Percentiles rank a stretch among this genome's conserved stretches.
Evolutionary conservation across 352 stramenopile genomes (phyloP).

Genomic region (Phytophthora melonis): DNA sequence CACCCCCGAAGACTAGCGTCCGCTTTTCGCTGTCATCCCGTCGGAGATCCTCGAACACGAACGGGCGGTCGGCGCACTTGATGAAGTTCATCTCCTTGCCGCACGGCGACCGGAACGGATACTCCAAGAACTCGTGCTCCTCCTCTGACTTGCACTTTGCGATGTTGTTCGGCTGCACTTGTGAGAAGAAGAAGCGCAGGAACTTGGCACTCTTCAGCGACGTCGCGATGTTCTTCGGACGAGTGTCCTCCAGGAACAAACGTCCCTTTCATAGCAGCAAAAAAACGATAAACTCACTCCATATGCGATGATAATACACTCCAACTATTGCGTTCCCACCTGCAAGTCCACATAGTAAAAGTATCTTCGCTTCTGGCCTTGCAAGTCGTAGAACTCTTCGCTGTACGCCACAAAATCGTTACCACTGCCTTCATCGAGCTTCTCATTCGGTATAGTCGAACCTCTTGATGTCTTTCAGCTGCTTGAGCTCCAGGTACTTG

Average conservation of each 20-base stretch:
- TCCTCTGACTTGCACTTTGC: slow-evolving; percentile 27
- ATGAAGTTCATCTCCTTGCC: slow-evolving; percentile 91
- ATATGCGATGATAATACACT: too few relatives aligned
- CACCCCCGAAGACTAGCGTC: slow-evolving; percentile 67
- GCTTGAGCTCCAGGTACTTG: slow-evolving; percentile 80
- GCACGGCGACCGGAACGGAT: slow-evolving; percentile 77
- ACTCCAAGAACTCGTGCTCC: slow-evolving; percentile 63
- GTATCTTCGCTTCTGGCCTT: slow-evolving; percentile 68
- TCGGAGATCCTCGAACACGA: slow-evolving; percentile 78
- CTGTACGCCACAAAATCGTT: slow-evolving; percentile 35
- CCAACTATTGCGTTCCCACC: slow-evolving; percentile 28
- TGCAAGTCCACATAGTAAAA: slow-evolving; percentile 91
- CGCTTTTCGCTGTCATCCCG: slow-evolving; percentile 36
- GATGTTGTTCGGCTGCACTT: slow-evolving; percentile 56
- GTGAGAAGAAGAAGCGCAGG: slow-evolving; percentile 83
- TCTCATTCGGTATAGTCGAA: slow-evolving; percentile 16
- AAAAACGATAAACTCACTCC: too few relatives aligned
- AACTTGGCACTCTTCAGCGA: slow-evolving; percentile 88
- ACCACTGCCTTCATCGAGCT: neutral
- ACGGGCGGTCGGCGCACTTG: slow-evolving; percentile 82
- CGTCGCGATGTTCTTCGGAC: slow-evolving; percentile 88
- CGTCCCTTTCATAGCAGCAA: slow-evolving; percentile 48
- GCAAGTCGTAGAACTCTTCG: slow-evolving; percentile 78
- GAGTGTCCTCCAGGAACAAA: slow-evolving; percentile 82
- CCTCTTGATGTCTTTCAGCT: slow-evolving; percentile 88